Percentiles rank a stretch among this genome's conserved stretches.
Evolutionary conservation across 768 basidiomycete species (phyloP).

Genomic region (Russula sp.): DNA sequence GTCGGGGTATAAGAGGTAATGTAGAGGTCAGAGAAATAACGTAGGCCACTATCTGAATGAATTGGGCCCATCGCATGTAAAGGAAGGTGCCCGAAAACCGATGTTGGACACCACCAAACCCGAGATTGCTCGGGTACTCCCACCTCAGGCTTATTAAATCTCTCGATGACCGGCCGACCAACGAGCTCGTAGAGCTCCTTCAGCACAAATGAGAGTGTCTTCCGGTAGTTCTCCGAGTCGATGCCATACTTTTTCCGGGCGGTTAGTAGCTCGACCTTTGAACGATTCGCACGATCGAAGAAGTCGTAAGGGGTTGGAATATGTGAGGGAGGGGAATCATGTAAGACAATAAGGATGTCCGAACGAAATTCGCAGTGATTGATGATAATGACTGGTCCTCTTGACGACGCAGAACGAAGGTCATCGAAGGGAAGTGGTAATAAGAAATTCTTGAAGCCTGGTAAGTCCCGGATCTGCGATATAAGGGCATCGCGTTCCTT

Average conservation of each 20-base stretch:
- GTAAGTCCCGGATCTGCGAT: no score
- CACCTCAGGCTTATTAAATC: neutral
- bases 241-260: neutral
- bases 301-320: neutral
- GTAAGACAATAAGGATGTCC: neutral
- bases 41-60: neutral
- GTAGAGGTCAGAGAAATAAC: neutral
- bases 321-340: neutral
- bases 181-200: neutral
- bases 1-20: no score
- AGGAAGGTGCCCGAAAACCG: neutral
- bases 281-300: neutral
- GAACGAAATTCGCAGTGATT: no score
- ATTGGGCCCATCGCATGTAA: constrained; percentile 1
- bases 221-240: neutral
- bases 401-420: no score
- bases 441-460: no score
- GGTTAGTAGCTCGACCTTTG: neutral
- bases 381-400: no score
- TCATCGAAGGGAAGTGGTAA: neutral
- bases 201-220: neutral
- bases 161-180: neutral
- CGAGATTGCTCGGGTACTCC: neutral
- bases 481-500: no score
- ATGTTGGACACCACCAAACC: neutral